Evolutionary conservation across 2,329 filamentous ascomycete species (phyloP).

Genomic region (Aspergillus quadrilineatus): DNA sequence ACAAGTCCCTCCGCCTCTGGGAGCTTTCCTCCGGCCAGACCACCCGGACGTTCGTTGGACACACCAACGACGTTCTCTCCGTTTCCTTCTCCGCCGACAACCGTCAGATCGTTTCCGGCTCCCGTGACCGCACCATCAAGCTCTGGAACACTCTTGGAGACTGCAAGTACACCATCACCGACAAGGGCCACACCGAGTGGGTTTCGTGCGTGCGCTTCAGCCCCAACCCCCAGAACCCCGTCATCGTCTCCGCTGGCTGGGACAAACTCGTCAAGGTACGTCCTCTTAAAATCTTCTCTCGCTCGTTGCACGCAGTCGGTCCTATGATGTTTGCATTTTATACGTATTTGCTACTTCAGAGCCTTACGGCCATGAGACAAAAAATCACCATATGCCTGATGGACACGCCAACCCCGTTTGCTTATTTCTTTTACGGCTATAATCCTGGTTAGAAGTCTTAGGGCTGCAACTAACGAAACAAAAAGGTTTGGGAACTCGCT

Average conservation of each 20-base stretch:
- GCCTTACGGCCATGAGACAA: slow-evolving; percentile 96
- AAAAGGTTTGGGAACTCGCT: slow-evolving; percentile 96
- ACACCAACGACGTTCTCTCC: slow-evolving; percentile 99
- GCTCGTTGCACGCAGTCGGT: slow-evolving; percentile 13
- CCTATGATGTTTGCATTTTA: slow-evolving; percentile 86
- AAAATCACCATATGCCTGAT: slow-evolving; percentile 69
- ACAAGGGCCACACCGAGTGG: slow-evolving; percentile 99
- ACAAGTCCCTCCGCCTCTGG: slow-evolving; percentile 99
- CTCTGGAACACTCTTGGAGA: slow-evolving; percentile 99
- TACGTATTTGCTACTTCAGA: slow-evolving; percentile 99
- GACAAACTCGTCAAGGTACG: slow-evolving; percentile 99
- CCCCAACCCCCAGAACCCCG: slow-evolving; percentile 99
- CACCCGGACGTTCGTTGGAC: slow-evolving; percentile 97
- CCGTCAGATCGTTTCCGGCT: slow-evolving; percentile 99
- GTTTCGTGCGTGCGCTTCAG: slow-evolving; percentile 99
- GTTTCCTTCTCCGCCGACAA: slow-evolving; percentile 99
- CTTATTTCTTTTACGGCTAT: slow-evolving; percentile 6
- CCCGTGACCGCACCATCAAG: slow-evolving; percentile 98
- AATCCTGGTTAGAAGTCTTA: background rate
- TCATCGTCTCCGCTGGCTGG: slow-evolving; percentile 98
- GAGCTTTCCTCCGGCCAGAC: slow-evolving; percentile 96
- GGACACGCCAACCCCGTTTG: slow-evolving; percentile 25
- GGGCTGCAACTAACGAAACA: slow-evolving; percentile 22
- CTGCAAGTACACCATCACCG: slow-evolving; percentile 99
- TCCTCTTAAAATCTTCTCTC: slow-evolving; percentile 27